Conservation (phyloP, 2,329 filamentous ascomycete species). For the Orbilia javanica region DNA sequence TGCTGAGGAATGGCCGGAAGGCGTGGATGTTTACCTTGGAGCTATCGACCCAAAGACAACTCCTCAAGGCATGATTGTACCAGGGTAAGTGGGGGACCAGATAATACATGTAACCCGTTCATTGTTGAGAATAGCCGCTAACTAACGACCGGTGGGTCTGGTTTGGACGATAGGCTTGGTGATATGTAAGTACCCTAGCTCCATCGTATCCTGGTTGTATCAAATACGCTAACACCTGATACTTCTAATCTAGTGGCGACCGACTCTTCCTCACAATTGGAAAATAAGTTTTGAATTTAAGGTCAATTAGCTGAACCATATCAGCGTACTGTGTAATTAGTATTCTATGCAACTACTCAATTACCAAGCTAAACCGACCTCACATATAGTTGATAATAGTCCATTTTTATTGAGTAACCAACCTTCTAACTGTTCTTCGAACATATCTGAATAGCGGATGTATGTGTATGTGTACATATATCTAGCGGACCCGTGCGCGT, state of each 20-base stretch:
- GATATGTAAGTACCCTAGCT: constrained; percentile 48
- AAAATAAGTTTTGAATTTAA: constrained; percentile 16
- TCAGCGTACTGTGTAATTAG: neutral
- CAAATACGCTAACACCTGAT: neutral
- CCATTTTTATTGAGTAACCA: too few relatives aligned
- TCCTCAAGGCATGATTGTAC: constrained; percentile 48
- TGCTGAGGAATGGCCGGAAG: constrained; percentile 81
- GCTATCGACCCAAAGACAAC: constrained; percentile 44
- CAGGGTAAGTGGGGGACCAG: constrained; percentile 36
- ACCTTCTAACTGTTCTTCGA: neutral
- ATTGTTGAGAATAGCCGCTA: neutral
- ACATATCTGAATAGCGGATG: neutral
- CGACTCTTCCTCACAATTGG: constrained; percentile 56
- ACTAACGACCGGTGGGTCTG: neutral
- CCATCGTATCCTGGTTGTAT: neutral
- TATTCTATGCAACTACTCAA: neutral
- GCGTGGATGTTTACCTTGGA: constrained; percentile 81
- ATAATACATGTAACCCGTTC: neutral
- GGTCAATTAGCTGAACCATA: neutral
- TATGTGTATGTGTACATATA: too few relatives aligned
- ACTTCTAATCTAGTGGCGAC: constrained; percentile 29
- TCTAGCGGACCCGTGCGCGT: neutral
- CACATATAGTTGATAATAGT: too few relatives aligned
- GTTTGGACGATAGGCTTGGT: constrained; percentile 33
- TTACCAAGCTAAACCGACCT: neutral